Conservation (phyloP, 495 filamentous ascomycete genomes). For the Penicillium paradoxum region DNA sequence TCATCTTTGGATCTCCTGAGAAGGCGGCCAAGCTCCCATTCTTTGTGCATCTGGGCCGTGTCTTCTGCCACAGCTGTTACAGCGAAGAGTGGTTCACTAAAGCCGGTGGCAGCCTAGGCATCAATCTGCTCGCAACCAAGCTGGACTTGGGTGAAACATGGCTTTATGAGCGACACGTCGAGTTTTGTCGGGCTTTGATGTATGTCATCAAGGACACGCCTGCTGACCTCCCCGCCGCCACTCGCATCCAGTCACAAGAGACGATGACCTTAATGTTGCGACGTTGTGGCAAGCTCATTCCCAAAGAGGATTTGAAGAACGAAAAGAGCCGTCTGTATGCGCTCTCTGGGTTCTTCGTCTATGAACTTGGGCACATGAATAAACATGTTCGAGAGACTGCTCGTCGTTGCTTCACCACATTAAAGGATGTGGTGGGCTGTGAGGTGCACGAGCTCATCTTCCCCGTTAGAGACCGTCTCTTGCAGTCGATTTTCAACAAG, state of each 20-base stretch:
- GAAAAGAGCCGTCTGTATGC: constrained; percentile 61
- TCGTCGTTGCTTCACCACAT: constrained; percentile 71
- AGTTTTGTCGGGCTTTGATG: constrained; percentile 80
- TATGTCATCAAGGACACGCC: constrained; percentile 99
- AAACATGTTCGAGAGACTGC: constrained; percentile 84
- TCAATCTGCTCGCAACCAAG: constrained; percentile 73
- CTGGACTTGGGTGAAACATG: constrained; percentile 78
- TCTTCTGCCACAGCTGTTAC: constrained; percentile 90
- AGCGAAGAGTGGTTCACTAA: constrained; percentile 98
- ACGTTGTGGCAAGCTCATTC: constrained; percentile 65
- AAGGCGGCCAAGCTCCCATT: constrained; percentile 69
- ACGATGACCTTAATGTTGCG: constrained; percentile 74
- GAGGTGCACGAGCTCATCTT: constrained; percentile 80
- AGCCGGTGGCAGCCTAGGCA: constrained; percentile 82
- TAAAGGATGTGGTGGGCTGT: constrained; percentile 67
- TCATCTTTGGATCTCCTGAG: constrained; percentile 72
- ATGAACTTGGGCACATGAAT: constrained; percentile 90
- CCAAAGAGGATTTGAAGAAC: constrained; percentile 70
- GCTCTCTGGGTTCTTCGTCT: constrained; percentile 76
- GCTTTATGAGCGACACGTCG: constrained; percentile 72
- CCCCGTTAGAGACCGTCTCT: constrained; percentile 79
- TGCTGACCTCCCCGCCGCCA: constrained; percentile 80
- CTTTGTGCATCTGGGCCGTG: constrained; percentile 72
- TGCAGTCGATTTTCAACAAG: constrained; percentile 88
- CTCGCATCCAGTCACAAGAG: constrained; percentile 70